A percentile compares a stretch with the other conserved stretches of the same genome.
Conservation (phyloP, 371 early-diverging fungal genomes). For the Circinella umbellata region DNA sequence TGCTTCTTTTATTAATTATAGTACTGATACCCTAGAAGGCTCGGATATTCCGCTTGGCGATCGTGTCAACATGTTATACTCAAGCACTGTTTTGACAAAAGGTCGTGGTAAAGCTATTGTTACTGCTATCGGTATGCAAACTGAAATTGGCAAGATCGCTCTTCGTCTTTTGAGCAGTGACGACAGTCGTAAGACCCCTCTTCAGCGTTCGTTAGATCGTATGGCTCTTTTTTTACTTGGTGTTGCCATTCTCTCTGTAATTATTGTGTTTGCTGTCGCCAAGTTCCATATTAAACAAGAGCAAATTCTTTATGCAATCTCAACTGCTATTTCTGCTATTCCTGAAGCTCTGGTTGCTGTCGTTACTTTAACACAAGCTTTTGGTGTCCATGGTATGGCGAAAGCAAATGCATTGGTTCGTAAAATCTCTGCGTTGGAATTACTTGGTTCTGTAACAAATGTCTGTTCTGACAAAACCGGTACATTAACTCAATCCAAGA, state of each 20-base stretch:
- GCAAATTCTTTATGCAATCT: conserved; percentile 77
- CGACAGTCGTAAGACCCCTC: conserved; percentile 70
- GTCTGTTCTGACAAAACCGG: conserved; percentile 98
- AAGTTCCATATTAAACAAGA: conserved; percentile 64
- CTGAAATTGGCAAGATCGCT: conserved; percentile 94
- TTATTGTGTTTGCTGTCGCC: conserved; percentile 59
- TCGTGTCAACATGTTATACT: conserved; percentile 72
- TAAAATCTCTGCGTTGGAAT: conserved; percentile 88
- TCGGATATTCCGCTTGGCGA: conserved; percentile 47
- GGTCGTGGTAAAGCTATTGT: conserved; percentile 74
- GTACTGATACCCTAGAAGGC: conserved; percentile 27
- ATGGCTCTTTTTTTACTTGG: conserved; percentile 63
- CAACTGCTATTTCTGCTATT: conserved; percentile 91
- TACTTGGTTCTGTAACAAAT: conserved; percentile 88
- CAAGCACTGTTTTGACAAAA: conserved; percentile 62
- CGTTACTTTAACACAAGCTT: conserved; percentile 88
- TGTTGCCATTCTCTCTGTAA: conserved; percentile 53
- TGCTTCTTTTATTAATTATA: background rate
- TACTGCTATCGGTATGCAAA: conserved; percentile 81
- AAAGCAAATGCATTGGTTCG: conserved; percentile 83
- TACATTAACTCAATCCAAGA: conserved; percentile 93
- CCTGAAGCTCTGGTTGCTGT: conserved; percentile 97
- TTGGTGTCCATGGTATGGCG: conserved; percentile 91
- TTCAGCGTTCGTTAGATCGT: conserved; percentile 70
- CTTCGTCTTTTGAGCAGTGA: conserved; percentile 78